Evolutionary conservation across 2,329 filamentous ascomycete species (phyloP).

Genomic region (Cladosporium oxysporum): DNA sequence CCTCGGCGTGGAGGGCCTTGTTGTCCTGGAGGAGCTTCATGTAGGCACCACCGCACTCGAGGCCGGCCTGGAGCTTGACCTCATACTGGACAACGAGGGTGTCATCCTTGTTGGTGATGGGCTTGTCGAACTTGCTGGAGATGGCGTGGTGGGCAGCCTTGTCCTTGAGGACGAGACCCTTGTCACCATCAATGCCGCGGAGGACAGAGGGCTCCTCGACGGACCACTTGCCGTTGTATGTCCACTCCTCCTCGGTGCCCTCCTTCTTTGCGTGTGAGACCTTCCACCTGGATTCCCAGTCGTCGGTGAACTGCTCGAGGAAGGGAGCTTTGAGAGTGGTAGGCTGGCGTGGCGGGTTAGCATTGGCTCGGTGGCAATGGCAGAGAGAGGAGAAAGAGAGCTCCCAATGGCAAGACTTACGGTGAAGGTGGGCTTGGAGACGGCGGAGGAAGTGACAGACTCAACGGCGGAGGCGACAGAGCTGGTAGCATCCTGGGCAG

Average conservation of each 20-base stretch:
- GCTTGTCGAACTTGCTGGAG: constrained; percentile 96
- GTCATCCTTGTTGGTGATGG: constrained; percentile 96
- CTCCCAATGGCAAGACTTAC: constrained; percentile 57
- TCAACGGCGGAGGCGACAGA: constrained; percentile 48
- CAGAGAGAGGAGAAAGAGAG: neutral
- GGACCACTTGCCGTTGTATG: constrained; percentile 93
- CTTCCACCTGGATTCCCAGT: constrained; percentile 93
- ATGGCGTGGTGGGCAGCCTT: constrained; percentile 97
- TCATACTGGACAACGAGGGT: constrained; percentile 97
- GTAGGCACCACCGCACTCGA: constrained; percentile 98
- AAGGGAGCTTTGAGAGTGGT: constrained; percentile 88
- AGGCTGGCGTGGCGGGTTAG: constrained; percentile 58
- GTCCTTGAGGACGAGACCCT: constrained; percentile 98
- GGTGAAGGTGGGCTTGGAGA: constrained; percentile 80
- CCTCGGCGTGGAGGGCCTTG: constrained; percentile 92
- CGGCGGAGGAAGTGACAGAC: constrained; percentile 58
- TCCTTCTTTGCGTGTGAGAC: constrained; percentile 97
- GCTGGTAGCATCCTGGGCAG: constrained; percentile 42
- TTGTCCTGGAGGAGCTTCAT: constrained; percentile 98
- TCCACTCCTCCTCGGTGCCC: constrained; percentile 85
- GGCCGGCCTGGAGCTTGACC: constrained; percentile 95
- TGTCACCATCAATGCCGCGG: constrained; percentile 92
- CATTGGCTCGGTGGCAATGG: constrained; percentile 8
- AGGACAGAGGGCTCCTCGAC: constrained; percentile 90
- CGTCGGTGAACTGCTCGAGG: constrained; percentile 97